Percentiles rank a stretch among this genome's conserved stretches.
Conservation (phyloP, 2,329 filamentous ascomycete genomes). For the Immersiporthe knoxdaviesiana region DNA sequence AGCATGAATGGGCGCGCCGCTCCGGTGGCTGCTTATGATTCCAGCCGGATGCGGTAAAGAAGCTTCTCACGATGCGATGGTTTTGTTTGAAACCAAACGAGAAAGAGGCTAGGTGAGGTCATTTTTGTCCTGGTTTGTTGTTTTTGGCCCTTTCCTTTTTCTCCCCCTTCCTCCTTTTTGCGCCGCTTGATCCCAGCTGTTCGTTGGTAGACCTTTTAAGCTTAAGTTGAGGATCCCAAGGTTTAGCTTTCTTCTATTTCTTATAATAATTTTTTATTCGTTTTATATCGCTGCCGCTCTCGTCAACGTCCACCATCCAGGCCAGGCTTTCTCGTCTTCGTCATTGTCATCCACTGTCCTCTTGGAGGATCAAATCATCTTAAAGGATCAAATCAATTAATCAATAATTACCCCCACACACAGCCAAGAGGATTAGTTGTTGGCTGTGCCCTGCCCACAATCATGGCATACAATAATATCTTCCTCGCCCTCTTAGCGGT, state of each 20-base stretch:
- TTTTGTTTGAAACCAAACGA: not conserved
- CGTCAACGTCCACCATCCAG: not conserved
- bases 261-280: no score
- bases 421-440: not conserved
- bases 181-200: no score
- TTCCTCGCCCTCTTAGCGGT: slow-evolving; percentile 7
- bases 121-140: not conserved
- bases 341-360: no score
- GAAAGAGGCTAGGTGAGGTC: not conserved
- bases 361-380: no score
- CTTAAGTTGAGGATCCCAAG: no score
- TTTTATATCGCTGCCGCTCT: not conserved
- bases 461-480: not conserved
- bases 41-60: not conserved
- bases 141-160: no score
- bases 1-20: not conserved
- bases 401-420: not conserved
- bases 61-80: not conserved
- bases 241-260: not conserved
- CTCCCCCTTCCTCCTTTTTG: not conserved
- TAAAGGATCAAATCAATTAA: not conserved
- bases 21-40: not conserved
- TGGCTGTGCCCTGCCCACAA: not conserved
- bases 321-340: not conserved
- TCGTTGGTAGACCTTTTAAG: no score